A percentile compares a stretch with the other conserved stretches of the same genome.
These are phyloP conservation scores for Willaertia magna DNA, from an alignment of 208 protist genomes.

Conservation along the genomic window DNA sequence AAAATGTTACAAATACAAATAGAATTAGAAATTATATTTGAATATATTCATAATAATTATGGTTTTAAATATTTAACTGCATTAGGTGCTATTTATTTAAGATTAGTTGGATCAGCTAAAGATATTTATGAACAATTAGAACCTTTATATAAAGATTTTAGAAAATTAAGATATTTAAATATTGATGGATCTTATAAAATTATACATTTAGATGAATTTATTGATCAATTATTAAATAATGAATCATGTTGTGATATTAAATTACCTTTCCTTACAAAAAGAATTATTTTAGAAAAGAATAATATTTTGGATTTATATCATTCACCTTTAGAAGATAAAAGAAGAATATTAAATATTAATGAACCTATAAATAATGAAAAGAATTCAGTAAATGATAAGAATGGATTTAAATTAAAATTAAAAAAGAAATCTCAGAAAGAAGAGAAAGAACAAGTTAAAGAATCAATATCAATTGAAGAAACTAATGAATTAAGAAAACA, in stretches of 20 bases:
- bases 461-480: not conserved
- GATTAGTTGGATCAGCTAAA: conserved; percentile 43
- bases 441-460: not conserved
- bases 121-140: conserved; percentile 63
- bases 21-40: conserved; percentile 60
- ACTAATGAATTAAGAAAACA: not conserved
- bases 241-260: conserved; percentile 46
- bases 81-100: conserved; percentile 64
- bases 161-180: conserved; percentile 38
- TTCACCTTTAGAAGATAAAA: not conserved
- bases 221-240: conserved; percentile 45
- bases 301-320: not conserved
- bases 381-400: not conserved
- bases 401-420: not conserved
- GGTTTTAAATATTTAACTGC: conserved; percentile 65
- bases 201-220: conserved; percentile 58
- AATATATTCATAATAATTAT: conserved; percentile 66
- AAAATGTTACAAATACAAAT: conserved; percentile 68
- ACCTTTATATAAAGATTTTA: conserved; percentile 59
- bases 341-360: not conserved
- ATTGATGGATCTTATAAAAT: conserved; percentile 22
- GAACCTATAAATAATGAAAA: not conserved
- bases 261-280: conserved; percentile 39
- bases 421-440: not conserved
- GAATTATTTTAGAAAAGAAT: conserved; percentile 13